Conservation (phyloP, 2,329 filamentous ascomycete species). For the Fusarium pseudoanthophilum region DNA sequence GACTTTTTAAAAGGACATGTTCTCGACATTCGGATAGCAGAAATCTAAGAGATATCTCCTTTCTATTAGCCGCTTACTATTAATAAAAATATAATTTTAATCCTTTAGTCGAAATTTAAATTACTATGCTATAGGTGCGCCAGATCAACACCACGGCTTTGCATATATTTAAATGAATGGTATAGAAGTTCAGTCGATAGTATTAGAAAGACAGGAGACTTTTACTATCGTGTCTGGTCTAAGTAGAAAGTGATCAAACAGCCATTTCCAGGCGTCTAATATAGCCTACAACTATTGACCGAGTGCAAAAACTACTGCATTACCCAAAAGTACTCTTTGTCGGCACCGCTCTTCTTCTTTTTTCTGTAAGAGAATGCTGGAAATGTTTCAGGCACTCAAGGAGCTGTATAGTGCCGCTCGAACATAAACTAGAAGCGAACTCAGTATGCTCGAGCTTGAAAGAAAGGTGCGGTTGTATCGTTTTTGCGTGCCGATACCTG, state of each 20-base stretch:
- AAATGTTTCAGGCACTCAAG: not conserved
- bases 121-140: rapidly evolving
- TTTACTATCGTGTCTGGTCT: rapidly evolving
- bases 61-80: not conserved
- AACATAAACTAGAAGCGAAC: not conserved
- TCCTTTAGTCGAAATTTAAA: rapidly evolving
- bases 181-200: not conserved
- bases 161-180: rapidly evolving
- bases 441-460: not conserved
- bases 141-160: not conserved
- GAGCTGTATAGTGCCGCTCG: rapidly evolving
- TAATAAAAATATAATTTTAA: rapidly evolving
- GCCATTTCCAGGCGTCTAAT: no score
- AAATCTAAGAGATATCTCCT: no score
- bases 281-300: rapidly evolving
- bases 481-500: rapidly evolving
- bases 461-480: rapidly evolving
- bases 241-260: not conserved
- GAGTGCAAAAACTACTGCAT: rapidly evolving
- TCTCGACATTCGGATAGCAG: not conserved
- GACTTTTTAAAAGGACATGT: not conserved
- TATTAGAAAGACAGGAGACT: rapidly evolving
- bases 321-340: not conserved
- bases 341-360: no score
- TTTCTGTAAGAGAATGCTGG: not conserved